Conservation (phyloP, 495 filamentous ascomycete species). For the Pyronema domesticum region DNA sequence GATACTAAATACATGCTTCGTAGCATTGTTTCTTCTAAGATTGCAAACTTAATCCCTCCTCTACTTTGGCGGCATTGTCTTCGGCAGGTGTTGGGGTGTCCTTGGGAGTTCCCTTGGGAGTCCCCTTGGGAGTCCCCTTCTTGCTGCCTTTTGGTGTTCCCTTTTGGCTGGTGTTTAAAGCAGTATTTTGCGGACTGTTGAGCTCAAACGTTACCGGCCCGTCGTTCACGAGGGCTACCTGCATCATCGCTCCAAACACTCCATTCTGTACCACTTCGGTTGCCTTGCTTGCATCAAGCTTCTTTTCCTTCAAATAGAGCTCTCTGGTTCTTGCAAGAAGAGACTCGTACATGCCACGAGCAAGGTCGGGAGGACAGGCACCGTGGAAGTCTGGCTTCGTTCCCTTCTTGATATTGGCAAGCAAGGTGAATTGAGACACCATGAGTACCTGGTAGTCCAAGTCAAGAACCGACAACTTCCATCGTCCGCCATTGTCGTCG, state of each 20-base stretch:
- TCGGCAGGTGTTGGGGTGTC: not conserved
- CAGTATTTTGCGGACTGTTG: not conserved
- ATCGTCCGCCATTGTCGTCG: conserved; percentile 44
- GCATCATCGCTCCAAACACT: conserved; percentile 98
- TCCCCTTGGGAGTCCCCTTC: not conserved
- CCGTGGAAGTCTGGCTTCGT: conserved; percentile 91
- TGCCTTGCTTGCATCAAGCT: conserved; percentile 5
- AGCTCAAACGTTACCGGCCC: conserved; percentile 55
- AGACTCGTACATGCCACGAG: conserved; percentile 60
- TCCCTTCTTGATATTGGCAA: conserved; percentile 82
- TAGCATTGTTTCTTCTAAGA: not conserved
- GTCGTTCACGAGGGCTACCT: conserved; percentile 83
- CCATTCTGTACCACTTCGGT: conserved; percentile 56
- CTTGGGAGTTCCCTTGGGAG: not conserved
- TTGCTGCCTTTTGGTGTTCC: not conserved
- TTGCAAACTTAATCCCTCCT: not conserved
- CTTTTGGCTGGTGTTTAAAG: not conserved
- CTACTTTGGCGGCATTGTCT: not conserved
- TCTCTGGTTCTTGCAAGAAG: conserved; percentile 64
- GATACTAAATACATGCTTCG: no score
- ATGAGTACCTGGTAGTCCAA: conserved; percentile 56
- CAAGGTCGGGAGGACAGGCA: conserved; percentile 57
- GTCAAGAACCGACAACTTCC: conserved; percentile 45
- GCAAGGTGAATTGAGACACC: conserved; percentile 98
- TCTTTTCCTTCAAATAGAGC: conserved; percentile 48